phyloP scores from a whole-genome alignment of 106 monocot species.

The Cymbidium sinense region DNA sequence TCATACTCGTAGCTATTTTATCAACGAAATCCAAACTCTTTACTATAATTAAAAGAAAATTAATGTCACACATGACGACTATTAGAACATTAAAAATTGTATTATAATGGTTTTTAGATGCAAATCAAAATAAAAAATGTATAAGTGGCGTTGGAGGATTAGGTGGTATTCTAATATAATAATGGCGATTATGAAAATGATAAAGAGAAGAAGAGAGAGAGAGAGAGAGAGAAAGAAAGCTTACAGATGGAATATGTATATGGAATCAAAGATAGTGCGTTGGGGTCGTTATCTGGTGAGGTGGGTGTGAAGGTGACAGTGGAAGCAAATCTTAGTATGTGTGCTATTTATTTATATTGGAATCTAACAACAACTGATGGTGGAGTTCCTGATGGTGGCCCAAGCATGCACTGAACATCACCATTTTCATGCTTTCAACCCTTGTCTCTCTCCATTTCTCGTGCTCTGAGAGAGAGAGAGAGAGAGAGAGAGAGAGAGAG shows the following conservation, averaged over 20 bases:
- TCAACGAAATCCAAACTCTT: too few species aligned
- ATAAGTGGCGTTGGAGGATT: too few species aligned
- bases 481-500: background rate
- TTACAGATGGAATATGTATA: background rate
- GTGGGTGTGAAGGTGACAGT: conserved; percentile 1
- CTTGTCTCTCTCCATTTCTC: background rate
- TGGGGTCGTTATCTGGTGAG: background rate
- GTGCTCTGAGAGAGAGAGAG: background rate
- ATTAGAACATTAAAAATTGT: too few species aligned
- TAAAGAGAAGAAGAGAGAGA: too few species aligned
- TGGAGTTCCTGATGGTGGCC: background rate
- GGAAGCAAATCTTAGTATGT: background rate
- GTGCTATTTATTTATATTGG: background rate
- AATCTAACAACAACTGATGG: conserved; percentile 1
- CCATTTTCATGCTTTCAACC: background rate
- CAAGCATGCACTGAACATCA: background rate
- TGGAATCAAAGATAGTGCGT: conserved; percentile 4
- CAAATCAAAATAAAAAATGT: too few species aligned
- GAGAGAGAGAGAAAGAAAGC: background rate
- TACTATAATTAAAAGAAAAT: too few species aligned
- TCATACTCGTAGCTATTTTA: too few species aligned
- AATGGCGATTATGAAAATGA: too few species aligned
- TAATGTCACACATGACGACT: too few species aligned
- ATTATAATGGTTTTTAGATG: too few species aligned
- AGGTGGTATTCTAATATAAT: too few species aligned